Evolutionary conservation across 2,329 filamentous ascomycete genomes (phyloP).

Genomic region (Botrytis sinoallii): DNA sequence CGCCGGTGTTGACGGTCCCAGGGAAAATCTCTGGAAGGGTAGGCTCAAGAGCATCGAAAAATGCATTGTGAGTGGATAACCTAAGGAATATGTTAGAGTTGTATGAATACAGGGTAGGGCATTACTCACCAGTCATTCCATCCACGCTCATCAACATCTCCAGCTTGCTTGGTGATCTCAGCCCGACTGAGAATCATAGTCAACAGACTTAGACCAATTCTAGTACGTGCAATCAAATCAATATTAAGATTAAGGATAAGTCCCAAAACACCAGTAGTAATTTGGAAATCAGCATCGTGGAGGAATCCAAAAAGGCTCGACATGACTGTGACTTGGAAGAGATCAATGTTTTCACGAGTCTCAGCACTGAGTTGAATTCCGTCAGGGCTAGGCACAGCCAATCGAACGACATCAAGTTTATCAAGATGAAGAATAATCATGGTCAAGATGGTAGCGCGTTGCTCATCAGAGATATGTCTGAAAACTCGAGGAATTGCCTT

Average conservation of each 20-base stretch:
- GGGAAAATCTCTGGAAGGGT: conserved; percentile 85
- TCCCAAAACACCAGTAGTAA: conserved; percentile 85
- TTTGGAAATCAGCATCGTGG: conserved; percentile 84
- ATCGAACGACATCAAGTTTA: conserved; percentile 82
- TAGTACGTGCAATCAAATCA: conserved; percentile 78
- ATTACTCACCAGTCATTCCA: conserved; percentile 72
- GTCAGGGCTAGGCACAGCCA: conserved; percentile 70
- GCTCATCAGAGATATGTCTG: conserved; percentile 85
- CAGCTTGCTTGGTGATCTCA: conserved; percentile 84
- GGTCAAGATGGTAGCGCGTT: conserved; percentile 90
- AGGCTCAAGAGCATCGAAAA: conserved; percentile 86
- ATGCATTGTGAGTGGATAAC: conserved; percentile 74
- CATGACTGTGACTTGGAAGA: conserved; percentile 86
- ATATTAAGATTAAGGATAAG: conserved; percentile 81
- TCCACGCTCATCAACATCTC: conserved; percentile 64
- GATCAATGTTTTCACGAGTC: conserved; percentile 86
- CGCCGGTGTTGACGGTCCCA: conserved; percentile 80
- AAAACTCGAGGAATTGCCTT: conserved; percentile 94
- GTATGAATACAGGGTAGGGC: background rate
- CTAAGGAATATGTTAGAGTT: conserved; percentile 43
- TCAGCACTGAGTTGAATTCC: conserved; percentile 70
- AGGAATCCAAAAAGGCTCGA: conserved; percentile 86
- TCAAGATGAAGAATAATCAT: conserved; percentile 95
- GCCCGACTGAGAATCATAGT: conserved; percentile 94
- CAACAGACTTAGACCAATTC: conserved; percentile 83